Base-by-base conservation (phyloP, 2,329 filamentous ascomycete species). In the Aspergillus japonicus region DNA sequence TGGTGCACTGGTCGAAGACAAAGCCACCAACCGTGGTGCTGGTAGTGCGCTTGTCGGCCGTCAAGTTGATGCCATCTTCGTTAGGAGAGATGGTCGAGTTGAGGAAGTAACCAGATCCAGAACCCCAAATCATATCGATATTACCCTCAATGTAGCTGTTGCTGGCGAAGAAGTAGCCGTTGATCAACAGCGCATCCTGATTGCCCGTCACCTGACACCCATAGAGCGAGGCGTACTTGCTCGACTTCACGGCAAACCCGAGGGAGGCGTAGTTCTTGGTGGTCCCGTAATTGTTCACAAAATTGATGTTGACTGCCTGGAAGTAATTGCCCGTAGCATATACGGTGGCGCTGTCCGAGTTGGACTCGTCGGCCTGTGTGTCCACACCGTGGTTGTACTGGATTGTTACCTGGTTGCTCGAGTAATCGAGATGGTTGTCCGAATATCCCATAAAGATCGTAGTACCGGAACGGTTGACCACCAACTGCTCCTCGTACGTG, bases 61-160 rank as follows among this genome's bases (percentile, higher is more conserved):
- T 77, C 47, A 77, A 71, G 49, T 66, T 70, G 56, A 71, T 66
- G n/a, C 65, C 71, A 42, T 77, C 74, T 31, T 71, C 68, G 47
- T 75, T 76, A 0, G 74, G 71, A 4, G 73, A 69, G 21, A 77
- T 77, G 6, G 72, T 75, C 7, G 70, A 71, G 57, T 71, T 72
- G n/a, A 67, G 68, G 71, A 82, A 81, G 62, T 81, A 81, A 6
- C 70, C 79, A 0, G 77, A 71, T 2, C 78, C 79, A 26, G 72
- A 69, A 10, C 79, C 79, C 66, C 75, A 75, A 23, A 77, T 80
- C 71, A 80, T 79, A 42, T 81, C 77, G 35, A 78, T 70, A 26
- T 76, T 76, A 4, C 75, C 77, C 57, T 75, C 72, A 35, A 78
- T 71, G 58, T 77, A 75, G 7, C 71, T 73, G 62, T 77, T 76